Conservation (phyloP, 192 early-diverging fungal species). For the Linderina pennispora region DNA sequence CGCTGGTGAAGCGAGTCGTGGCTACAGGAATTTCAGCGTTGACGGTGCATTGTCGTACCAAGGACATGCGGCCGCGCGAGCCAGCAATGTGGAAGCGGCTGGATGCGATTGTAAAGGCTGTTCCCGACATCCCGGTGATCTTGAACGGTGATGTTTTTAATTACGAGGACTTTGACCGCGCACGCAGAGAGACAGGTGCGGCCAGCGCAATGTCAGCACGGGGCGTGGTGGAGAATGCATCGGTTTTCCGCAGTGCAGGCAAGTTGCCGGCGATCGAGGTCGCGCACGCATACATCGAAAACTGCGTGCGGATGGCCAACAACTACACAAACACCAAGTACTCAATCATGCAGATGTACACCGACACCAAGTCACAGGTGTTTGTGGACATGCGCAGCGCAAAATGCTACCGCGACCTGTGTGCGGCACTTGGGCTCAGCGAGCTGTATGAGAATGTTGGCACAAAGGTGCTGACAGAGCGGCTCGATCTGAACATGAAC, state of each 20-base stretch:
- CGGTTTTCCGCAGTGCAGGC: slow-evolving; percentile 74
- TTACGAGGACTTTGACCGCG: slow-evolving; percentile 53
- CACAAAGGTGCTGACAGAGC: slow-evolving; percentile 4
- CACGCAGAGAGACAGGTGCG: slow-evolving; percentile 54
- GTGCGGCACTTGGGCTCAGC: slow-evolving; percentile 36
- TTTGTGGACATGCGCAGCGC: slow-evolving; percentile 45
- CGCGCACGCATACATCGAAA: slow-evolving; percentile 60
- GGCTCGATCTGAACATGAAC: not conserved
- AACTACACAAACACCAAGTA: slow-evolving; percentile 87
- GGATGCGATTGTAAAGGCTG: slow-evolving; percentile 58
- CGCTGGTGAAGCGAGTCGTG: slow-evolving; percentile 75
- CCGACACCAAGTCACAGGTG: slow-evolving; percentile 48
- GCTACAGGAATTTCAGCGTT: slow-evolving; percentile 81
- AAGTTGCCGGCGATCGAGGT: slow-evolving; percentile 49
- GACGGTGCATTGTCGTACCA: slow-evolving; percentile 82
- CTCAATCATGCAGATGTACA: slow-evolving; percentile 79
- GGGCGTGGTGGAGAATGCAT: slow-evolving; percentile 79
- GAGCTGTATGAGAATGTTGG: slow-evolving; percentile 33
- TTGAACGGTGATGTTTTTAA: slow-evolving; percentile 88
- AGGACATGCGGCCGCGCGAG: slow-evolving; percentile 69
- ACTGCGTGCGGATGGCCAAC: slow-evolving; percentile 65
- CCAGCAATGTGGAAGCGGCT: slow-evolving; percentile 84
- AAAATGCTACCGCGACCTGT: slow-evolving; percentile 52
- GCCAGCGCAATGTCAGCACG: slow-evolving; percentile 89
- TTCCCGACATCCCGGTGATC: slow-evolving; percentile 74